Evolutionary conservation across 495 filamentous ascomycete species (phyloP).

Genomic region (Podospora conica): DNA sequence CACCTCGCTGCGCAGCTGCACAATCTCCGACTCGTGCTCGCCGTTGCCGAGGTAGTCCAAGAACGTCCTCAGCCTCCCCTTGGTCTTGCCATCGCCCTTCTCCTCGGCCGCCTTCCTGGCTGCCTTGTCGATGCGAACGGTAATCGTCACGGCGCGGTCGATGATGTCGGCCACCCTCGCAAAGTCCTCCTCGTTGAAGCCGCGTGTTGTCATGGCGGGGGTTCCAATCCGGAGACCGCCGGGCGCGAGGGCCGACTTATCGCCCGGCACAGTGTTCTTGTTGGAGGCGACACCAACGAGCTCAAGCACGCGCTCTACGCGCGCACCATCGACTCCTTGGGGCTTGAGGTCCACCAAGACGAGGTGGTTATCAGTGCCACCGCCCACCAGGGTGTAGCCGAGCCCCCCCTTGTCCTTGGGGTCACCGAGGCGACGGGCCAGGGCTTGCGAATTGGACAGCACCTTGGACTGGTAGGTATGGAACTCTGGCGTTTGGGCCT

Average conservation of each 20-base stretch:
- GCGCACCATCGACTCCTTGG: constrained; percentile 80
- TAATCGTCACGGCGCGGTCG: constrained; percentile 82
- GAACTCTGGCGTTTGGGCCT: constrained; percentile 87
- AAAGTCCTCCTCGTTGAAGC: constrained; percentile 84
- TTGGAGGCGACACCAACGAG: constrained; percentile 93
- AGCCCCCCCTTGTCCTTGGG: constrained; percentile 67
- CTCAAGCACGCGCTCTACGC: constrained; percentile 91
- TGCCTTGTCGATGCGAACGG: constrained; percentile 73
- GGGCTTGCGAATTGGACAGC: constrained; percentile 79
- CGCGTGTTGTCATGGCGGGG: constrained; percentile 95
- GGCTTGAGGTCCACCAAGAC: constrained; percentile 94
- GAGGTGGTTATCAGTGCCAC: constrained; percentile 95
- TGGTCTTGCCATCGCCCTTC: constrained; percentile 67
- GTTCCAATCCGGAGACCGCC: constrained; percentile 89
- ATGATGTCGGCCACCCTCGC: constrained; percentile 85
- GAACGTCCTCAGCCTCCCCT: constrained; percentile 75
- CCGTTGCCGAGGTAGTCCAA: constrained; percentile 76
- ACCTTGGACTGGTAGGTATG: constrained; percentile 82
- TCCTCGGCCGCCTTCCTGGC: constrained; percentile 70
- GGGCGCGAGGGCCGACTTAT: constrained; percentile 86
- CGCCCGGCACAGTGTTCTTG: constrained; percentile 97
- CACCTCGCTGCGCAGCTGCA: constrained; percentile 81
- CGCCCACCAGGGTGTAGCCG: constrained; percentile 86
- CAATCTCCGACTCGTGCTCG: constrained; percentile 76
- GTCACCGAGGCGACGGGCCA: constrained; percentile 66